A percentile compares a stretch with the other conserved stretches of the same genome.
phyloP scores from a whole-genome alignment of 805 yeast genomes.

The Candida verbasci region DNA sequence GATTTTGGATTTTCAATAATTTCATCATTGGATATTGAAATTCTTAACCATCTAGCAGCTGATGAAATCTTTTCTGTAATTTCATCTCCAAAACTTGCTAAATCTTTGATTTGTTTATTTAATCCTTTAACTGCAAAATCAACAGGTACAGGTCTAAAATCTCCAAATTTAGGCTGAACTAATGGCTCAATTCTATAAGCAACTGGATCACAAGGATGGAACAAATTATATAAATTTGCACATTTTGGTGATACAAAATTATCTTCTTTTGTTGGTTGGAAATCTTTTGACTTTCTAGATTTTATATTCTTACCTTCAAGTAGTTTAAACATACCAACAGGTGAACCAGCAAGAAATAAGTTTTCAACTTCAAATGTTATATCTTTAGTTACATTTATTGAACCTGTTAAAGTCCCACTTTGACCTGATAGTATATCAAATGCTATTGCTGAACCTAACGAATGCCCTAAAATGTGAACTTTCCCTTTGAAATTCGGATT shows the following conservation, averaged over 20 bases:
- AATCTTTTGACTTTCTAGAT: constrained; percentile 11
- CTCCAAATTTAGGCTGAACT: constrained; percentile 45
- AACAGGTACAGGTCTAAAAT: constrained; percentile 50
- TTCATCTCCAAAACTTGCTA: constrained; percentile 35
- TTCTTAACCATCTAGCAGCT: constrained; percentile 35
- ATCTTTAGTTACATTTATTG: constrained; percentile 29
- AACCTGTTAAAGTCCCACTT: constrained; percentile 16
- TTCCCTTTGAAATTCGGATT: constrained; percentile 78
- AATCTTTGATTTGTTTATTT: constrained; percentile 45
- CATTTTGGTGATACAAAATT: constrained; percentile 46
- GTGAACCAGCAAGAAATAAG: constrained; percentile 82
- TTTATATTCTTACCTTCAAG: constrained; percentile 61
- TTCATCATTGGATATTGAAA: constrained; percentile 9
- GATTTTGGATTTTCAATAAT: constrained; percentile 2
- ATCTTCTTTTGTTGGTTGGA: constrained; percentile 14
- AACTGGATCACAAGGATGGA: constrained; percentile 89
- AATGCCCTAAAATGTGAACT: constrained; percentile 84
- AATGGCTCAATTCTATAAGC: constrained; percentile 89
- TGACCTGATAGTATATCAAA: constrained; percentile 67
- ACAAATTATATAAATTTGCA: constrained; percentile 70
- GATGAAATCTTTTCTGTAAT: constrained; percentile 29
- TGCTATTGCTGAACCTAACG: constrained; percentile 82
- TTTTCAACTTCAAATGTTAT: constrained; percentile 71
- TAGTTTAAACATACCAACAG: constrained; percentile 80
- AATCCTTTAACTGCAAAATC: constrained; percentile 53